A percentile compares a stretch with the other conserved stretches of the same genome.
phyloP scores from a whole-genome alignment of 345 rosid species.

The Moringa oleifera region DNA sequence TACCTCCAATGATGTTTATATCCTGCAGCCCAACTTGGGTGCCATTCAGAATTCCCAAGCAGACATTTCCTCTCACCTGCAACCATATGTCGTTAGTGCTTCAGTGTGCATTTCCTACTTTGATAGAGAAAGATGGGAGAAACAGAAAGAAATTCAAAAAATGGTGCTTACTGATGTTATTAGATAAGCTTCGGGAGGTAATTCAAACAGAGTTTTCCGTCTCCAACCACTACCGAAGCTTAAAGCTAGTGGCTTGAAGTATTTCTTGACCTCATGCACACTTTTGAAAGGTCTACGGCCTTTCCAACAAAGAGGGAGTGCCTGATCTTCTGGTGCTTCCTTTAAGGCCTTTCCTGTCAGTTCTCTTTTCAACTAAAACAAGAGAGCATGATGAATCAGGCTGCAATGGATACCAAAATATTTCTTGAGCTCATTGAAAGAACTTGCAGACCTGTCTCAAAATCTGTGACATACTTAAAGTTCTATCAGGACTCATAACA shows the following conservation, averaged over 20 bases:
- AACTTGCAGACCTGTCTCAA: too few relatives aligned
- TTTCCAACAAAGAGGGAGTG: constrained; percentile 89
- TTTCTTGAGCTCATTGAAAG: not conserved
- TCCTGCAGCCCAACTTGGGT: constrained; percentile 60
- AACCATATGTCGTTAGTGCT: constrained; percentile 4
- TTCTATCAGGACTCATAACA: not conserved
- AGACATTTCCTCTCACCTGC: constrained; percentile 73
- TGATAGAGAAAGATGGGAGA: not conserved
- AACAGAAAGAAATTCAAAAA: not conserved
- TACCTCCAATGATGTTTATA: constrained; percentile 80
- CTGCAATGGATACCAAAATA: not conserved
- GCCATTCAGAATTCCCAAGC: constrained; percentile 87
- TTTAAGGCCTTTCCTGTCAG: constrained; percentile 45
- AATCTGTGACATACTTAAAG: not conserved
- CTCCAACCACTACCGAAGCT: constrained; percentile 51
- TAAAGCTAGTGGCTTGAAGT: constrained; percentile 64
- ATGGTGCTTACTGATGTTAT: constrained; percentile 63
- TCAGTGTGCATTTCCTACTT: not conserved
- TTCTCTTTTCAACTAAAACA: constrained; percentile 46
- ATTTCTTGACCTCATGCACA: constrained; percentile 59
- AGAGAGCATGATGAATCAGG: not conserved
- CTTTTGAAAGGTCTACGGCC: constrained; percentile 71
- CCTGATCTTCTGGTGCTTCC: constrained; percentile 57
- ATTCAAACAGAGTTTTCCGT: constrained; percentile 43
- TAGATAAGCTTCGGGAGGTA: constrained; percentile 71